Evolutionary conservation across 192 early-diverging fungal genomes (phyloP).

Genomic region (Coemansia sp.): DNA sequence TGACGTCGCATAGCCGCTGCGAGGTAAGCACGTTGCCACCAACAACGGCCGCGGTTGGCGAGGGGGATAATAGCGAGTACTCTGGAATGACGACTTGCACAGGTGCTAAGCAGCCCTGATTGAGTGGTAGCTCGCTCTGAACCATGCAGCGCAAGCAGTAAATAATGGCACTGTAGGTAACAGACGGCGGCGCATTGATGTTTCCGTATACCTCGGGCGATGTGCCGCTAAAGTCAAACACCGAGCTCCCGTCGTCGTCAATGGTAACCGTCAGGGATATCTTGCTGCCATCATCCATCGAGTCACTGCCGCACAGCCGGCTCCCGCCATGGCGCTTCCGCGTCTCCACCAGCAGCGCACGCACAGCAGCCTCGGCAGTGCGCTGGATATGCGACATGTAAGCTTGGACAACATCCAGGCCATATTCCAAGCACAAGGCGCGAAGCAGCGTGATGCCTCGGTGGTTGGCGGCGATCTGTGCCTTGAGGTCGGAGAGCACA

Average conservation of each 20-base stretch:
- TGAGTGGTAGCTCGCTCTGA: slow-evolving; percentile 88
- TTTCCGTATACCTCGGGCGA: slow-evolving; percentile 86
- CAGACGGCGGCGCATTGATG: slow-evolving; percentile 46
- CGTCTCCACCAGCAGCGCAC: slow-evolving; percentile 68
- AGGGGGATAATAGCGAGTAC: slow-evolving; percentile 75
- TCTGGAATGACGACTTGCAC: slow-evolving; percentile 78
- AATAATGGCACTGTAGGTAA: slow-evolving; percentile 91
- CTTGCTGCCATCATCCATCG: slow-evolving; percentile 91
- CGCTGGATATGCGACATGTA: slow-evolving; percentile 92
- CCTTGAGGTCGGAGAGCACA: slow-evolving; percentile 92
- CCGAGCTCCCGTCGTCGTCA: slow-evolving; percentile 68
- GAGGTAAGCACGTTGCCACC: slow-evolving; percentile 96
- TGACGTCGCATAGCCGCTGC: slow-evolving; percentile 89
- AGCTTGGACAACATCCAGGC: slow-evolving; percentile 83
- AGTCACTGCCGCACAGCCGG: slow-evolving; percentile 58
- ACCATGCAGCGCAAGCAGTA: slow-evolving; percentile 93
- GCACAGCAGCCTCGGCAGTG: slow-evolving; percentile 86
- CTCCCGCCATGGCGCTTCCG: slow-evolving; percentile 3
- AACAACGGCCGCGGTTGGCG: slow-evolving; percentile 85
- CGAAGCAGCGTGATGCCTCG: slow-evolving; percentile 83
- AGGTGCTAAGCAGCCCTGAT: slow-evolving; percentile 91
- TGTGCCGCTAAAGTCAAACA: slow-evolving; percentile 95
- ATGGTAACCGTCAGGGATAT: slow-evolving; percentile 78
- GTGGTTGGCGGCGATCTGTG: slow-evolving; percentile 96
- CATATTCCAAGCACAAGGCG: slow-evolving; percentile 79